Base-by-base conservation (phyloP, 768 basidiomycete genomes). In the Mycena sanguinolenta region DNA sequence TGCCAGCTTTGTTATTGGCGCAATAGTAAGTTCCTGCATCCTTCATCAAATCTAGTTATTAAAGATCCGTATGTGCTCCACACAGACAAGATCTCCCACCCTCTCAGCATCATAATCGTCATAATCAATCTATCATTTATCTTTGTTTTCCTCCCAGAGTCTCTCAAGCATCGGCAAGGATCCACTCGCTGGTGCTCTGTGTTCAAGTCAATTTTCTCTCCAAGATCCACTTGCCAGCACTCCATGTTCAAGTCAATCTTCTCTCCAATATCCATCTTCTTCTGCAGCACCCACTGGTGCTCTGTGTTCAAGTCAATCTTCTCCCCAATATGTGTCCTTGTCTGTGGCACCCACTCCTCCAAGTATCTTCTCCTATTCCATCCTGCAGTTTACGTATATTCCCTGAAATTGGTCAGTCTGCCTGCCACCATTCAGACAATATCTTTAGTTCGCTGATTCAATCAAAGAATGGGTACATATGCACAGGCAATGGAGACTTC, bases 231-330 rank as follows among this genome's bases (percentile, higher is more conserved):
- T n/a, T n/a, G n/a, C n/a, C n/a, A n/a, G n/a, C n/a, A n/a, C n/a
- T n/a, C n/a, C n/a, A n/a, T n/a, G n/a, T n/a, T n/a, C n/a, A n/a
- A n/a, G n/a, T n/a, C n/a, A n/a, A n/a, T n/a, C n/a, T n/a, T 69
- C 27, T 49, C 61, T 10, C 67, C 67, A 0, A n/a, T 69, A 27
- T 36, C 61, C 13, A 38, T 69, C 19, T 62, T 69, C 34, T 69
- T 50, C 54, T 34, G 67, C 23, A 38, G n/a, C n/a, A n/a, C n/a
- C n/a, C n/a, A n/a, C n/a, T n/a, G n/a, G n/a, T n/a, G n/a, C n/a
- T n/a, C n/a, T n/a, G n/a, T n/a, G n/a, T n/a, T n/a, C n/a, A n/a
- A n/a, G n/a, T n/a, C n/a, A n/a, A n/a, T n/a, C n/a, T n/a, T n/a
- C n/a, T n/a, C n/a, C n/a, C n/a, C n/a, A n/a, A n/a, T n/a, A n/a